Evolutionary conservation across 1,139 yeast genomes (phyloP).

Genomic region (Taiozyma sp.): DNA sequence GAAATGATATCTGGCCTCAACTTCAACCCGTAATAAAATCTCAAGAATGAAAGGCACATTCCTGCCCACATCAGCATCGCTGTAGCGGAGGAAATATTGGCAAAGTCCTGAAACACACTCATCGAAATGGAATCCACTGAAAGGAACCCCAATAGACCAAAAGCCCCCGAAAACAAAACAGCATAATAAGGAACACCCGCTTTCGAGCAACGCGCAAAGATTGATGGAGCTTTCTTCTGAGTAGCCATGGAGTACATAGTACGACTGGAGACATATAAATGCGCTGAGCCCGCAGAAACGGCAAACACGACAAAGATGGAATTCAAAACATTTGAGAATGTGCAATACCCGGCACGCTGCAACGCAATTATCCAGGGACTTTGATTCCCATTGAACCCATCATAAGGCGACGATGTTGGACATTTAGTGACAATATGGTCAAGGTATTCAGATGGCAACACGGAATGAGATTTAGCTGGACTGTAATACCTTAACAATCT

Average conservation of each 20-base stretch:
- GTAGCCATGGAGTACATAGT: slow-evolving; percentile 72
- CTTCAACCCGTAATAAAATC: slow-evolving; percentile 68
- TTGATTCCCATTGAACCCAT: slow-evolving; percentile 49
- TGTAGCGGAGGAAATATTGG: slow-evolving; percentile 62
- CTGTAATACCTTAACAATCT: slow-evolving; percentile 50
- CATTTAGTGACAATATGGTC: slow-evolving; percentile 24
- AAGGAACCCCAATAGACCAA: slow-evolving; percentile 58
- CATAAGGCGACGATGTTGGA: slow-evolving; percentile 3
- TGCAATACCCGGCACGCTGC: slow-evolving; percentile 63
- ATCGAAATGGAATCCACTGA: slow-evolving; percentile 57
- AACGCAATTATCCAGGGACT: slow-evolving; percentile 82
- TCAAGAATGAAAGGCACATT: slow-evolving; percentile 66
- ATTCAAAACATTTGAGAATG: slow-evolving; percentile 56
- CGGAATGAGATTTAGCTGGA: slow-evolving; percentile 9
- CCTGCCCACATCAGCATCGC: slow-evolving; percentile 80
- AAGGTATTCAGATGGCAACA: slow-evolving; percentile 5
- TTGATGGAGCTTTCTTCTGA: slow-evolving; percentile 62
- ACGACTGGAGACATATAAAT: slow-evolving; percentile 73
- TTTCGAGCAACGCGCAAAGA: slow-evolving; percentile 55
- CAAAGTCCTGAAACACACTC: slow-evolving; percentile 60
- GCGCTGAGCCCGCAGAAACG: slow-evolving; percentile 72
- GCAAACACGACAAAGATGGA: slow-evolving; percentile 72
- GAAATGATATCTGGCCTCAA: slow-evolving; percentile 62
- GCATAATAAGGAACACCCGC: slow-evolving; percentile 73
- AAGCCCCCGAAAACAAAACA: slow-evolving; percentile 55